phyloP scores from a whole-genome alignment of 352 stramenopile species.

The Pythium dissotocum region DNA sequence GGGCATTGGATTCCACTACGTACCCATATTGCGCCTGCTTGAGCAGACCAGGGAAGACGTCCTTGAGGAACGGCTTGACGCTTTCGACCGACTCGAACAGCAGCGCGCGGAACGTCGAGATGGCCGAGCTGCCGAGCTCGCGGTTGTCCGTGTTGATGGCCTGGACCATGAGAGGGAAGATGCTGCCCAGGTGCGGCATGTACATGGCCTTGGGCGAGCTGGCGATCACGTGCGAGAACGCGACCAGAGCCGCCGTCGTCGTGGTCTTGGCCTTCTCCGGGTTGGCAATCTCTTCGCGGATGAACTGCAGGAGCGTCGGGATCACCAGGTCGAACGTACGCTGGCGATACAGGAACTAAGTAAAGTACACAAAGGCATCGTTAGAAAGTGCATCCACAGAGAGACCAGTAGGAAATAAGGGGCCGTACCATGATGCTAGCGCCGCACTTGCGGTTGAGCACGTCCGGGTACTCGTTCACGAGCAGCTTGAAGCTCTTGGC shows the following conservation, averaged over 20 bases:
- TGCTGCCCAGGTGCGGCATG: conserved; percentile 67
- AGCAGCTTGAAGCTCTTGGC: conserved; percentile 81
- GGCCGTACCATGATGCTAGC: conserved; percentile 70
- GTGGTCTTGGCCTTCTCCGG: conserved; percentile 33
- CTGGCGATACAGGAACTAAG: conserved; percentile 79
- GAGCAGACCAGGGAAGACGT: conserved; percentile 80
- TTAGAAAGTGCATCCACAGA: conserved; percentile 5
- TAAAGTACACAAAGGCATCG: conserved; percentile 3
- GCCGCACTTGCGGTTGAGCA: conserved; percentile 84
- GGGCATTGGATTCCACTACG: conserved; percentile 13
- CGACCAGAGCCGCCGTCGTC: conserved; percentile 63
- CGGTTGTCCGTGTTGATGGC: conserved; percentile 75
- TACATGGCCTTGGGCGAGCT: conserved; percentile 83
- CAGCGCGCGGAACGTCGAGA: conserved; percentile 76
- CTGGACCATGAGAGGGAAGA: conserved; percentile 84
- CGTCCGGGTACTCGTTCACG: conserved; percentile 74
- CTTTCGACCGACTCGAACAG: conserved; percentile 77
- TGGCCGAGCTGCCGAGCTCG: conserved; percentile 75
- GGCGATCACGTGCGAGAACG: conserved; percentile 78
- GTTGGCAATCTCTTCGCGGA: conserved; percentile 35
- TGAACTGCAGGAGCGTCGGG: conserved; percentile 66
- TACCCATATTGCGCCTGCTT: conserved; percentile 83
- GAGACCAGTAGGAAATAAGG: background rate
- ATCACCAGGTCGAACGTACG: conserved; percentile 81
- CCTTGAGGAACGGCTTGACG: conserved; percentile 83